Evolutionary conservation across 2,329 filamentous ascomycete species (phyloP), one percentile per base, ranked within the genome.

Genomic region (Hansfordia pulvinata): DNA sequence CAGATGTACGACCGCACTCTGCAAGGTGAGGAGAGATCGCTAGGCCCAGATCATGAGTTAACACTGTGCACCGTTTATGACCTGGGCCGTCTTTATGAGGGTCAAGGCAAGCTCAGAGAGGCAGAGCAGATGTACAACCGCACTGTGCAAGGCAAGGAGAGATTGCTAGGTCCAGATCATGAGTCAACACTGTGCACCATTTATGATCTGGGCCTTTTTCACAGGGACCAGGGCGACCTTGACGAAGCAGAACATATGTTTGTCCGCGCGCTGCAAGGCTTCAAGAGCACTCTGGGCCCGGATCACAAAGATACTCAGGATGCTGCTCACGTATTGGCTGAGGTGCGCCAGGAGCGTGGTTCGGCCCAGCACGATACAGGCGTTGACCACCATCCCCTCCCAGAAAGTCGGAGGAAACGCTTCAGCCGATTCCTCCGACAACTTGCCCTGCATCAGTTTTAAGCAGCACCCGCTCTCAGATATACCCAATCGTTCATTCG

Each of bases 261-360:
- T 19, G 2, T 25, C 16, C 31, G 27, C 20, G 31, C 32, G 24
- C 17, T 33, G 17, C 3, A 31, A 27, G 24, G 34, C 17, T 6
- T 23, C 2, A 38, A 45, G 33, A 36, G 37, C 29, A 29, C 27
- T 5, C 23, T 39, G 6, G 41, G 42, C 16, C 23, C 33, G 6
- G 30, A 38, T 19, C 41, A 46, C 29, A 32, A 30, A 11, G n/a
- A n/a, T n/a, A n/a, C n/a, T n/a, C n/a, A n/a, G n/a, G n/a, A n/a
- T n/a, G n/a, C n/a, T n/a, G n/a, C n/a, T n/a, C n/a, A n/a, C n/a
- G n/a, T n/a, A n/a, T n/a, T n/a, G n/a, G n/a, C n/a, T n/a, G n/a
- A n/a, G n/a, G n/a, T n/a, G n/a, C n/a, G n/a, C n/a, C n/a, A n/a
- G n/a, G n/a, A n/a, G n/a, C n/a, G n/a, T n/a, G n/a, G n/a, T n/a